These are phyloP conservation scores for Stephania cephalantha DNA, from an alignment of 164 flowering plant species.

Conservation along the genomic window DNA sequence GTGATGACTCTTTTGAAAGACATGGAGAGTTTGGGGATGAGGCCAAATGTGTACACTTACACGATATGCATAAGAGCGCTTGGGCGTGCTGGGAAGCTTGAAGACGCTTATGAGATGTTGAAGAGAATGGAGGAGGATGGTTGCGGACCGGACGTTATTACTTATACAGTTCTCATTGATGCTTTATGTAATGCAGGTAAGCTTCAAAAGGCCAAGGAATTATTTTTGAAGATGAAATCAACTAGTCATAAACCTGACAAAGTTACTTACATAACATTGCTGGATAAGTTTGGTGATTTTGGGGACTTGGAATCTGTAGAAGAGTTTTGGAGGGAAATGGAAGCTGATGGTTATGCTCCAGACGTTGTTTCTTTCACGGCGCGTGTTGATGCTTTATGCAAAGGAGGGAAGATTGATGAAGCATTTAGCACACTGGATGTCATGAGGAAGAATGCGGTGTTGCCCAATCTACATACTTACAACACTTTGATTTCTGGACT, in stretches of 20 bases:
- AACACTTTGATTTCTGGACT: conserved; percentile 80
- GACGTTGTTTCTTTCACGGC: conserved; percentile 82
- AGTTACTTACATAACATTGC: conserved; percentile 75
- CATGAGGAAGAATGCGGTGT: conserved; percentile 57
- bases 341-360: conserved; percentile 67
- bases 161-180: conserved; percentile 84
- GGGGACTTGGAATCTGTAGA: conserved; percentile 61
- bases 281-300: conserved; percentile 59
- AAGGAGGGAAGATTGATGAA: conserved; percentile 58
- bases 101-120: conserved; percentile 56
- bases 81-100: conserved; percentile 74
- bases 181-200: conserved; percentile 70
- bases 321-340: conserved; percentile 73
- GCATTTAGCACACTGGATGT: conserved; percentile 54
- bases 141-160: conserved; percentile 84
- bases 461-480: conserved; percentile 73
- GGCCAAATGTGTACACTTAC: conserved; percentile 80
- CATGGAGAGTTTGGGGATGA: conserved; percentile 77
- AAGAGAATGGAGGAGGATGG: conserved; percentile 80
- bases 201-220: conserved; percentile 53
- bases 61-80: conserved; percentile 84
- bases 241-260: conserved; percentile 73
- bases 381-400: conserved; percentile 67
- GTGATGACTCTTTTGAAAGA: conserved; percentile 68
- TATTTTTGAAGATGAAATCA: conserved; percentile 62